A percentile compares a stretch with the other conserved stretches of the same genome.
Conservation (phyloP, 805 yeast genomes). For the Lachancea fermentati region DNA sequence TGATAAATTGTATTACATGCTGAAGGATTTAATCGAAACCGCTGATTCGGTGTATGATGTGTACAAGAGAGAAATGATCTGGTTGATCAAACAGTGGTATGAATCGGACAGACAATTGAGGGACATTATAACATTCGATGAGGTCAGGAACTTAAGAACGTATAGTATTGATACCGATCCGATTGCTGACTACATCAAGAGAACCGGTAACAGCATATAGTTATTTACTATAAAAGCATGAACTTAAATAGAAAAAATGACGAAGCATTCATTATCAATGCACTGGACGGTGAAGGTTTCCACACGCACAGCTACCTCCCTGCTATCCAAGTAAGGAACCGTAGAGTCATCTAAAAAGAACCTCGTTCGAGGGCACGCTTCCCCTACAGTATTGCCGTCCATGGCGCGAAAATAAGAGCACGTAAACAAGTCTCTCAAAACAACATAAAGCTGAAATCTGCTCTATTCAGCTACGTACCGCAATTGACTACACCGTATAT, state of each 20-base stretch:
- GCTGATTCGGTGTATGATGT: conserved; percentile 45
- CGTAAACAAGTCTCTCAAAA: too few species aligned
- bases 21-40: conserved; percentile 59
- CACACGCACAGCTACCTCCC: too few species aligned
- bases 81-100: conserved; percentile 65
- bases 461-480: too few species aligned
- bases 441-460: too few species aligned
- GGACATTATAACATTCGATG: conserved; percentile 46
- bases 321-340: too few species aligned
- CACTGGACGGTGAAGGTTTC: too few species aligned
- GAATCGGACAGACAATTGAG: conserved; percentile 56
- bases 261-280: too few species aligned
- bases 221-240: neutral
- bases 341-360: too few species aligned
- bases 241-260: neutral
- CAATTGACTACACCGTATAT: too few species aligned
- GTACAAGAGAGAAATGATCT: conserved; percentile 55
- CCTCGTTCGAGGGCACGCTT: neutral
- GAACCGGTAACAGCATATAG: conserved; percentile 33
- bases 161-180: conserved; percentile 57
- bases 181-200: conserved; percentile 40
- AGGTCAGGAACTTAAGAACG: conserved; percentile 38
- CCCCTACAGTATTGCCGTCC: too few species aligned
- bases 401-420: too few species aligned
- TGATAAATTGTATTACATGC: conserved; percentile 58